Conservation (phyloP, 495 filamentous ascomycete species). For the Xylaria acuta region DNA sequence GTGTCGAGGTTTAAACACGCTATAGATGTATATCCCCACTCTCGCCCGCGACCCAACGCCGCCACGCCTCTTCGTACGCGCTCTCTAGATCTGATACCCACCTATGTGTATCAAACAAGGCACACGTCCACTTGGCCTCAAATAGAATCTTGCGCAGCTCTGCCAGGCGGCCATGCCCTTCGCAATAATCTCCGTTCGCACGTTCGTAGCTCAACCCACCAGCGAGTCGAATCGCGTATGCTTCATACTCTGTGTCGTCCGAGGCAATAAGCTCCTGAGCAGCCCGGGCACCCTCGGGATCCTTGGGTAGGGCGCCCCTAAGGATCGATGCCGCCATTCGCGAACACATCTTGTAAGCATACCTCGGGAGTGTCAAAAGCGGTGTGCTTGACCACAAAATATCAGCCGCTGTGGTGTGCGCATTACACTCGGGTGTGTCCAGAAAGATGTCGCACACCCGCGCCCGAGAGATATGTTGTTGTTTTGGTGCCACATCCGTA, state of each 20-base stretch:
- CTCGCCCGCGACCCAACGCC: conserved; percentile 81
- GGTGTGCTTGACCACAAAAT: conserved; percentile 96
- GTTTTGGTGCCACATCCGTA: conserved; percentile 95
- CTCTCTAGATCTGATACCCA: conserved; percentile 94
- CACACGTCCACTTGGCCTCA: conserved; percentile 79
- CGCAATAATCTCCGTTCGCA: conserved; percentile 53
- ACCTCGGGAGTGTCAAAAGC: conserved; percentile 89
- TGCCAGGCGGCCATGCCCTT: conserved; percentile 69
- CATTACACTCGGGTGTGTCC: conserved; percentile 98
- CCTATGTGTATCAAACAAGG: conserved; percentile 87
- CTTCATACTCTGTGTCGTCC: conserved; percentile 83
- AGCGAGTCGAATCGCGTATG: conserved; percentile 76
- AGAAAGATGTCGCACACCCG: conserved; percentile 93
- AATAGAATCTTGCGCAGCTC: conserved; percentile 82
- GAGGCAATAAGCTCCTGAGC: conserved; percentile 76
- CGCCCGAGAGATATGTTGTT: conserved; percentile 90
- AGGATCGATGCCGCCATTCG: conserved; percentile 96
- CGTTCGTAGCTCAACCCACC: conserved; percentile 67
- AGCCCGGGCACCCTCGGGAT: conserved; percentile 67
- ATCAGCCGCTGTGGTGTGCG: conserved; percentile 96
- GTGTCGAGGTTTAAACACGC: conserved; percentile 1
- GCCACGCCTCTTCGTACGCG: conserved; percentile 89
- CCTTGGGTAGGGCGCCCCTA: conserved; percentile 81
- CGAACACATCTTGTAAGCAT: conserved; percentile 98
- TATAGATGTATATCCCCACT: conserved; percentile 86